These are phyloP conservation scores for Gnomoniopsis smithogilvyi DNA, from an alignment of 2,329 filamentous ascomycete species.

Conservation along the genomic window DNA sequence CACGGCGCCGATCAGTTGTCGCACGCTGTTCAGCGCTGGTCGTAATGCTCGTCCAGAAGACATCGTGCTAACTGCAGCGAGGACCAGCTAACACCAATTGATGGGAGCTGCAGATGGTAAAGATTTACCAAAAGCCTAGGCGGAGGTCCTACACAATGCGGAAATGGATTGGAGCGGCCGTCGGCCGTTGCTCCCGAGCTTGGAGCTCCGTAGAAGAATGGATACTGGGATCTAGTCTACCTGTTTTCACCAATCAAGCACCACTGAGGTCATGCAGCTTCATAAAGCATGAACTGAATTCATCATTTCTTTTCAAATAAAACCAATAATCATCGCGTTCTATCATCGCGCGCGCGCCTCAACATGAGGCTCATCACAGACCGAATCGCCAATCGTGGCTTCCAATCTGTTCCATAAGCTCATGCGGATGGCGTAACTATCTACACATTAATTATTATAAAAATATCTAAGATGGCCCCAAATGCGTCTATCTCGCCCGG, in stretches of 20 bases:
- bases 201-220: too few relatives aligned
- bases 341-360: neutral
- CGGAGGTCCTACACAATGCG: neutral
- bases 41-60: slow-evolving; percentile 7
- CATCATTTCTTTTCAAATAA: neutral
- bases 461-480: neutral
- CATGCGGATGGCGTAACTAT: slow-evolving; percentile 4
- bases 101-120: neutral
- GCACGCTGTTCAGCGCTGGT: slow-evolving; percentile 6
- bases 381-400: neutral
- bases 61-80: slow-evolving; percentile 1
- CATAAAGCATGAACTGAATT: neutral
- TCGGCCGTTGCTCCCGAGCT: too few relatives aligned
- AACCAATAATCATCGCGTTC: neutral
- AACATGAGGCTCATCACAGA: neutral
- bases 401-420: neutral
- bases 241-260: too few relatives aligned
- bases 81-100: neutral
- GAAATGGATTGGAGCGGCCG: too few relatives aligned
- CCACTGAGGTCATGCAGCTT: too few relatives aligned
- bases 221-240: too few relatives aligned
- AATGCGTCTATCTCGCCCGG: neutral
- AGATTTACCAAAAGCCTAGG: neutral
- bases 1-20: slow-evolving; percentile 1
- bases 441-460: slow-evolving; percentile 17